These are phyloP conservation scores for Fusarium incarnatum DNA, from an alignment of 2,329 filamentous ascomycete species.

Conservation along the genomic window DNA sequence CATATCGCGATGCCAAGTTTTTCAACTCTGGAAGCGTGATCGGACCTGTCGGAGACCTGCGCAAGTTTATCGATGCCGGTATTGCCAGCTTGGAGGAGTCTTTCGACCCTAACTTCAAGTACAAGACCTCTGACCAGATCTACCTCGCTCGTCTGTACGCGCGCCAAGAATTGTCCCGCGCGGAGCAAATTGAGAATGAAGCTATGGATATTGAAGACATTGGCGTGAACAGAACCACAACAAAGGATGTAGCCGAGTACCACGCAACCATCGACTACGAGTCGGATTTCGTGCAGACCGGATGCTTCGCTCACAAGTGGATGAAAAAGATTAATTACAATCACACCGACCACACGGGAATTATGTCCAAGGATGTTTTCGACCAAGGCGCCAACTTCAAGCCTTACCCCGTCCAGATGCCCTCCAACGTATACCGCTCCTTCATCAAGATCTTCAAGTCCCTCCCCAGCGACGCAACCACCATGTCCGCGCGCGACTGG, in stretches of 20 bases:
- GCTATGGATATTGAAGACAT: not conserved
- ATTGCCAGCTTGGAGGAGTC: constrained; percentile 50
- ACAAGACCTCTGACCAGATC: constrained; percentile 46
- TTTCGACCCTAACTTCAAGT: constrained; percentile 48
- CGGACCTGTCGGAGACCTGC: constrained; percentile 52
- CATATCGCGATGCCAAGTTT: constrained; percentile 53
- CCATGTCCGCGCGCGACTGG: constrained; percentile 29
- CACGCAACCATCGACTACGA: constrained; percentile 38
- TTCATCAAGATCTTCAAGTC: constrained; percentile 20
- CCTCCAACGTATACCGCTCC: constrained; percentile 23
- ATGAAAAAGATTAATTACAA: constrained; percentile 32
- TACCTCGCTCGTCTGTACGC: constrained; percentile 58
- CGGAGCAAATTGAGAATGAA: constrained; percentile 44
- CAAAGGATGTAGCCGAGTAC: constrained; percentile 24
- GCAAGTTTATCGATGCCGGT: constrained; percentile 43
- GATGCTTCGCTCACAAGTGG: constrained; percentile 28
- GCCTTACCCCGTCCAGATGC: constrained; percentile 30
- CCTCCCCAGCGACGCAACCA: constrained; percentile 6
- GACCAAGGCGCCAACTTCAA: constrained; percentile 20
- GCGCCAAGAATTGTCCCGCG: constrained; percentile 56
- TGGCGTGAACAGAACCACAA: constrained; percentile 12
- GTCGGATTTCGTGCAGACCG: constrained; percentile 33
- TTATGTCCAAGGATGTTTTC: constrained; percentile 25
- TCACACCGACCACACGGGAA: constrained; percentile 19
- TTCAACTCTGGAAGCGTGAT: constrained; percentile 62